These are phyloP conservation scores for Kwoniella mangroviensis DNA, from an alignment of 768 basidiomycete species.

Conservation along the genomic window DNA sequence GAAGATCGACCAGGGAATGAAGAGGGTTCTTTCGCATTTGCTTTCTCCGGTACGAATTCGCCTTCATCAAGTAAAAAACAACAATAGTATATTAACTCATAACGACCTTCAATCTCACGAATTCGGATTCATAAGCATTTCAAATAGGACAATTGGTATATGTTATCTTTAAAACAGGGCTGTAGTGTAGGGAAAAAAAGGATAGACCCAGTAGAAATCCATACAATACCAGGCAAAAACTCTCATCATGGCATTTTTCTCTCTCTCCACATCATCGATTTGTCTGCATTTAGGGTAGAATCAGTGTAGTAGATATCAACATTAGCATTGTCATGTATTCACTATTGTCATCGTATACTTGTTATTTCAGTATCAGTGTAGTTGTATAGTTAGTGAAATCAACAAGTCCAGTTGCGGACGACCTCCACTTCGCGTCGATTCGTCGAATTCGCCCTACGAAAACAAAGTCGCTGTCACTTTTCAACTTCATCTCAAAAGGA, in stretches of 20 bases:
- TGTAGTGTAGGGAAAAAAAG: conserved; percentile 4
- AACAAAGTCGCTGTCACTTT: too few relatives aligned
- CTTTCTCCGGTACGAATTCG: conserved; percentile 3
- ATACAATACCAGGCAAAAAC: too few relatives aligned
- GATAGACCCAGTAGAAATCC: not conserved
- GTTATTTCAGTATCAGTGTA: not conserved
- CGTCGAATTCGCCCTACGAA: not conserved
- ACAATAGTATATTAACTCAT: not conserved
- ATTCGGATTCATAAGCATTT: not conserved
- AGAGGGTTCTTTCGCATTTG: conserved; percentile 12
- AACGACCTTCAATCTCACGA: not conserved
- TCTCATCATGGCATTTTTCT: too few relatives aligned
- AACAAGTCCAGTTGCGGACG: not conserved
- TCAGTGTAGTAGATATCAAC: not conserved
- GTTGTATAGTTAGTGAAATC: not conserved
- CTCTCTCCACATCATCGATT: too few relatives aligned
- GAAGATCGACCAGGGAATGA: not conserved
- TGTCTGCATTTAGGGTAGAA: not conserved
- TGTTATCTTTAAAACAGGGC: not conserved
- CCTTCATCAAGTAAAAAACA: not conserved
- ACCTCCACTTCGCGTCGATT: conserved; percentile 14
- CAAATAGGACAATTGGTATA: not conserved
- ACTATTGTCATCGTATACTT: not conserved
- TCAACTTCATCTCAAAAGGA: too few relatives aligned
- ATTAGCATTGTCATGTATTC: not conserved